phyloP scores from a whole-genome alignment of 148 eudicot genomes.

The Amaranthus palmeri region DNA sequence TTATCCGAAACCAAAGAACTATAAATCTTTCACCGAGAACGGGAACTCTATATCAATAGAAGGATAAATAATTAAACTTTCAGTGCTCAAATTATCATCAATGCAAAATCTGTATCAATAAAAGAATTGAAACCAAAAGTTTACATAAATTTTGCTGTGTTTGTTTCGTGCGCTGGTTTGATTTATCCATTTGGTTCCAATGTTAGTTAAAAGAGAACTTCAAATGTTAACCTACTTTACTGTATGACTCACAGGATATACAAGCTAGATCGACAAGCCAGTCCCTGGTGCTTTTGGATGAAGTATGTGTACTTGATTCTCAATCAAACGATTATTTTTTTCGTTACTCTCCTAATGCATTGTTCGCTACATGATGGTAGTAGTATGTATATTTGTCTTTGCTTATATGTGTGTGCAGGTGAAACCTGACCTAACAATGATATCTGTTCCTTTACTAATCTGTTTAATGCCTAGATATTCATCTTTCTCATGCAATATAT shows the following conservation, averaged over 20 bases:
- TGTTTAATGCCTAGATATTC: background rate
- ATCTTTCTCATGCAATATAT: background rate
- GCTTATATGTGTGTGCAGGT: background rate
- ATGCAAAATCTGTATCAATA: too few relatives aligned
- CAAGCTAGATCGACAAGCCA: conserved; percentile 57
- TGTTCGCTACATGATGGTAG: background rate
- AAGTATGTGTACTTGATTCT: conserved; percentile 44
- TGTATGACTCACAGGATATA: conserved; percentile 60
- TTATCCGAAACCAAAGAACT: too few relatives aligned
- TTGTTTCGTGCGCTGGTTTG: background rate
- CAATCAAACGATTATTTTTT: background rate
- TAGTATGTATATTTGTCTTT: background rate
- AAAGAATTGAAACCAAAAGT: too few relatives aligned
- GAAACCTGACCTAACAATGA: conserved; percentile 1
- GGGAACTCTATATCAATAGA: too few relatives aligned
- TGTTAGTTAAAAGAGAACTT: background rate
- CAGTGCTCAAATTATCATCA: too few relatives aligned
- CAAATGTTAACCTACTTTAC: conserved; percentile 16
- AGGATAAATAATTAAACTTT: too few relatives aligned
- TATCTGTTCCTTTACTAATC: conserved; percentile 5
- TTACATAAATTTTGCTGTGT: background rate
- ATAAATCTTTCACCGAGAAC: too few relatives aligned
- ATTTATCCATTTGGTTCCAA: conserved; percentile 2
- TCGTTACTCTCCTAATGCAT: background rate
- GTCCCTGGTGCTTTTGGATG: conserved; percentile 90